Base-by-base conservation (phyloP, 208 protist genomes). In the Leishmania mexicana region DNA sequence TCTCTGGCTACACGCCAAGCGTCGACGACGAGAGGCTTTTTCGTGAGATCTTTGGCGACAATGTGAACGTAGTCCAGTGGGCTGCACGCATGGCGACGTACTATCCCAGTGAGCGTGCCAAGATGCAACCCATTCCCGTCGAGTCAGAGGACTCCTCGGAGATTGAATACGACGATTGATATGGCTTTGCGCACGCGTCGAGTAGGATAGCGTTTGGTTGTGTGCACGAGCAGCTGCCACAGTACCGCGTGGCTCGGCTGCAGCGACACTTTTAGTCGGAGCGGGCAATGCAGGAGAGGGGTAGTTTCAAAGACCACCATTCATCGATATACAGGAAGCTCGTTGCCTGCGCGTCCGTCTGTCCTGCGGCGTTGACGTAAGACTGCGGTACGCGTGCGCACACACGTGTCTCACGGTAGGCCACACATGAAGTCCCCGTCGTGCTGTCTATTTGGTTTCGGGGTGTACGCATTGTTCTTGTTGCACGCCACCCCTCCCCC, bases 31-130 rank as follows among this genome's bases (percentile, higher is more conserved):
- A 86, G 53, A 89, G 81, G 60, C 80, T 83, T n/a, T 91, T 94
- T 47, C 78, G 76, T 24, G 81, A 88, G 65, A 72, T 93, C 21
- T 93, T 94, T 77, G 92, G 90, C 40, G 80, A 89, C 65, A 93
- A 94, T 83, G 40, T 67, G 57, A 87, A 90, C 51, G 86, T 89
- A 4, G 65, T 89, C 13, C 90, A 93, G 86, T 95, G 92, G 90
- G 89, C 83, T 2, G 84, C 90, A 2, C 92, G 89, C 71, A 95
- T 95, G 90, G 84, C 92, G 11, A 88, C 92, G 11, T 95, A 93
- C 82, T 89, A 92, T 83, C 87, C 86, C 3, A 85, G 76, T 49
- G 92, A 94, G 83, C 86, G 92, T 47, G 78, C 71, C 0, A 78
- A 89, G 77, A 92, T 92, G 82, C 17, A 75, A 60, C 70, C 77